Evolutionary conservation across 2,329 filamentous ascomycete genomes (phyloP), one percentile per base, ranked within the genome.

Genomic region (Penicillium sp.): DNA sequence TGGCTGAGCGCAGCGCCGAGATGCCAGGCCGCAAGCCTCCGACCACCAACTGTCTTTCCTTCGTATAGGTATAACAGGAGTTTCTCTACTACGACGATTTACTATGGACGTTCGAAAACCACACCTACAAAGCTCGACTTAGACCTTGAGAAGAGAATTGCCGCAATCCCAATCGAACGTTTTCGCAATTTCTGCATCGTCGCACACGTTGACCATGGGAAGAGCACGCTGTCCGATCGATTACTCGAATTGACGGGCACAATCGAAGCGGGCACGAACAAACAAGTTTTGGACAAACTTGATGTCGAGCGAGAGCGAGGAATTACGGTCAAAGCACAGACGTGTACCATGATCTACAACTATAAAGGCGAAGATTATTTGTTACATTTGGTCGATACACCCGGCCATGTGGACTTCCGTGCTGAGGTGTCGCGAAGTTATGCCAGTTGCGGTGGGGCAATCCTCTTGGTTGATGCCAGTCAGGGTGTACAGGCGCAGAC

Each of bases 321-420:
- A 58, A 99, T 99, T 72, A 99, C 94, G 0, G 94, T 99, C 72
- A 99, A 99, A 79, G 94, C 94, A 52, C 94, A 99, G 79, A 97
- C 94, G 54, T 97, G 94, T 75, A 94, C 88, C 53, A 99, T 99
- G 94, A 83, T 99, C 50, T 96, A 97, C 79, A 91, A 88, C 29
- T 80, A 96, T 76, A 79, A 88, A 18, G 92, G 89, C 16, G 79
- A 88, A 32, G 94, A 99, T 73, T 97, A 97, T 71, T 82, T 99
- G 54, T 80, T 99, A 31, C 94, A 99, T 74, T 82, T 99, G 29
- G 92, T 99, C 54, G 94, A 99, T 73, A 99, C 94, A 0, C 94
- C 94, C 0, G 94, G 94, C 29, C 94, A 99, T 77, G 94, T 99
- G 55, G 94, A 99, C 77, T 99, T 99, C 74, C 85, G 94, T 53